A percentile compares a stretch with the other conserved stretches of the same genome.
Conservation (phyloP, 345 rosid genomes). For the Linum lewisii region DNA sequence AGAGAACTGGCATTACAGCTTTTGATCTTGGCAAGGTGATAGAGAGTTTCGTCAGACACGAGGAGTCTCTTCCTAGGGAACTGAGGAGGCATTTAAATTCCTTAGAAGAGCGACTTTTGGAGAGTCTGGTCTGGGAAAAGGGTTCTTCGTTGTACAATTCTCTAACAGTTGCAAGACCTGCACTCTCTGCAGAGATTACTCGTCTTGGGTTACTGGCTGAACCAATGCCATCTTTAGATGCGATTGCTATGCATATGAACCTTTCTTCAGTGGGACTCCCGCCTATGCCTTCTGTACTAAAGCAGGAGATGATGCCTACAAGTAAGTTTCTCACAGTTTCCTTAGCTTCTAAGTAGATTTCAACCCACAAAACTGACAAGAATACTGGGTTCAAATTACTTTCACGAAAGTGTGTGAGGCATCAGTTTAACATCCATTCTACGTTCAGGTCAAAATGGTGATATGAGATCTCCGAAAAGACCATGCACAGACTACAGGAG, state of each 20-base stretch:
- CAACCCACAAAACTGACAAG: no score
- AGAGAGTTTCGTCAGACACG: conserved; percentile 94
- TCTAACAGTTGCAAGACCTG: conserved; percentile 72
- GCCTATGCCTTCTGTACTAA: conserved; percentile 33
- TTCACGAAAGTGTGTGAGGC: background rate
- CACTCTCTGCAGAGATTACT: conserved; percentile 53
- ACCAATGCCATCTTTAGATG: conserved; percentile 85
- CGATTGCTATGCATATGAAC: conserved; percentile 59
- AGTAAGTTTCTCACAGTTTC: conserved; percentile 24
- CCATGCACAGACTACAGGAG: conserved; percentile 60
- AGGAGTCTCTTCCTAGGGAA: conserved; percentile 94
- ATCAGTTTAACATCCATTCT: conserved; percentile 1
- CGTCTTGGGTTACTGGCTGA: conserved; percentile 63
- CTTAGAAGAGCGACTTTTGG: conserved; percentile 87
- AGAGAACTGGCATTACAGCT: conserved; percentile 94
- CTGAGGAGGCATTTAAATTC: conserved; percentile 92
- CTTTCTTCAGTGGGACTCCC: conserved; percentile 36
- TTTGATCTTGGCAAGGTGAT: conserved; percentile 99
- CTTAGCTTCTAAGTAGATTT: no score
- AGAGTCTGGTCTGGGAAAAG: conserved; percentile 98
- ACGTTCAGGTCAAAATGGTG: conserved; percentile 77
- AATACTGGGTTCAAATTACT: no score
- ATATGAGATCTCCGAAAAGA: conserved; percentile 67
- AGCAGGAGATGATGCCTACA: conserved; percentile 40
- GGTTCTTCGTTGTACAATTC: conserved; percentile 97